phyloP scores from a whole-genome alignment of 2,329 filamentous ascomycete species.

The Diaporthe australafricana region DNA sequence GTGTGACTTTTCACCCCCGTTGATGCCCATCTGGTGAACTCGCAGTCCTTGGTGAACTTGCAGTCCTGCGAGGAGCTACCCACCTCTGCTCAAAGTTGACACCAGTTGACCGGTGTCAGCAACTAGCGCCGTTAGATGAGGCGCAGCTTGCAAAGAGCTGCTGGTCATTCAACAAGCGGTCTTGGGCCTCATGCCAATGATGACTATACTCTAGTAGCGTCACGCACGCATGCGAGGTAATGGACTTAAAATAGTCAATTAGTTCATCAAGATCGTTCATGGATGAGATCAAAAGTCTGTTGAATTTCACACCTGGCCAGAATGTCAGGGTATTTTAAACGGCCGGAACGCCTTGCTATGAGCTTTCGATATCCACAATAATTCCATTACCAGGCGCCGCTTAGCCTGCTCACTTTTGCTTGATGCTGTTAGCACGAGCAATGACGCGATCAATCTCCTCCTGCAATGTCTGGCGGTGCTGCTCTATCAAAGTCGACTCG shows the following conservation, averaged over 20 bases:
- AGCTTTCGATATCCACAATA: neutral
- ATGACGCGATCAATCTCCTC: neutral
- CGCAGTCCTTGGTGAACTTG: neutral
- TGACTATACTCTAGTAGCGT: neutral
- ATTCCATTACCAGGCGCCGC: neutral
- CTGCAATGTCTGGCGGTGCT: neutral
- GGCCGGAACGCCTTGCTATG: slow-evolving; percentile 1
- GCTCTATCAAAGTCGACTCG: neutral
- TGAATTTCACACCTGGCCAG: neutral
- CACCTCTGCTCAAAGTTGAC: too few relatives aligned
- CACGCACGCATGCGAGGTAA: neutral
- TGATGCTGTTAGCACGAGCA: slow-evolving; percentile 9
- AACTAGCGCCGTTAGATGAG: neutral
- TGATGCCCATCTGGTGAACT: neutral
- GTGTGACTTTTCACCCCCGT: neutral
- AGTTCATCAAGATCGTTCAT: neutral
- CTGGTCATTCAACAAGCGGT: neutral
- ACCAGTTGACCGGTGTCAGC: too few relatives aligned
- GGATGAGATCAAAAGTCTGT: neutral
- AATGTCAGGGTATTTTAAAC: neutral
- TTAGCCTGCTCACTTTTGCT: neutral
- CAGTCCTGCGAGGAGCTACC: too few relatives aligned
- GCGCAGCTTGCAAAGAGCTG: neutral
- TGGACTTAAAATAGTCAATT: neutral
- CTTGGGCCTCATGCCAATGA: neutral